phyloP scores from a whole-genome alignment of 345 rosid species.

The Balakata baccata region DNA sequence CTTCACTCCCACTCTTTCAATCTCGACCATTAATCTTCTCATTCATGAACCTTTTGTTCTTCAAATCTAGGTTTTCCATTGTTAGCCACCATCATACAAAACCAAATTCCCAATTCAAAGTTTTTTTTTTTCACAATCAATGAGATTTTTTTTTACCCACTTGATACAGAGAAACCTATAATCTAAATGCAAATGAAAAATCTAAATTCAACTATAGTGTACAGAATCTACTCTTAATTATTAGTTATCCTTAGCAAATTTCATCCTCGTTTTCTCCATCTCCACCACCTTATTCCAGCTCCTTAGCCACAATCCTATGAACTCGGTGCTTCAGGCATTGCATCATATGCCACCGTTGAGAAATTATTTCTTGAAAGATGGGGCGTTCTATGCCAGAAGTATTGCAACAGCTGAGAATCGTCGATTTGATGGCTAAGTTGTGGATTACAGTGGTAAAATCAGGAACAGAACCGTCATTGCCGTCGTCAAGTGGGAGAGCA shows the following conservation, averaged over 20 bases:
- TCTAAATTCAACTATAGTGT: conserved; percentile 12
- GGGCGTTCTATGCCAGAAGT: too few species aligned
- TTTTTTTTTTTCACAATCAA: conserved; percentile 6
- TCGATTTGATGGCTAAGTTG: conserved; percentile 26
- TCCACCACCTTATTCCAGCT: conserved; percentile 71
- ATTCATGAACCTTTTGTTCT: conserved; percentile 40
- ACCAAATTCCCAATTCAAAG: background rate
- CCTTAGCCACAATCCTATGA: conserved; percentile 43
- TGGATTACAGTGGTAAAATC: conserved; percentile 28
- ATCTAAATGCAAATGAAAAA: conserved; percentile 16
- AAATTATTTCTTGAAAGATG: conserved; percentile 69
- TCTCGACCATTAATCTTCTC: conserved; percentile 42
- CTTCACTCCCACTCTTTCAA: conserved; percentile 21
- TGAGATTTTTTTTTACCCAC: conserved; percentile 11
- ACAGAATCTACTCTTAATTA: conserved; percentile 7
- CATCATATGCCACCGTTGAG: conserved; percentile 79
- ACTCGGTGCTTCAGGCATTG: conserved; percentile 84
- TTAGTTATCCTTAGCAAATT: conserved; percentile 69
- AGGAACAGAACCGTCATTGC: conserved; percentile 12
- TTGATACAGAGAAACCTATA: background rate
- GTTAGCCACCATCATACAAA: conserved; percentile 6
- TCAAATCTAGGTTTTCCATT: conserved; percentile 42
- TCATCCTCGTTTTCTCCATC: conserved; percentile 96
- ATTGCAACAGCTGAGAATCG: conserved; percentile 31
- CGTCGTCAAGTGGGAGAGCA: conserved; percentile 15